These are phyloP conservation scores for Leptomonas pyrrhocoris DNA, from an alignment of 208 protist genomes.

Conservation along the genomic window DNA sequence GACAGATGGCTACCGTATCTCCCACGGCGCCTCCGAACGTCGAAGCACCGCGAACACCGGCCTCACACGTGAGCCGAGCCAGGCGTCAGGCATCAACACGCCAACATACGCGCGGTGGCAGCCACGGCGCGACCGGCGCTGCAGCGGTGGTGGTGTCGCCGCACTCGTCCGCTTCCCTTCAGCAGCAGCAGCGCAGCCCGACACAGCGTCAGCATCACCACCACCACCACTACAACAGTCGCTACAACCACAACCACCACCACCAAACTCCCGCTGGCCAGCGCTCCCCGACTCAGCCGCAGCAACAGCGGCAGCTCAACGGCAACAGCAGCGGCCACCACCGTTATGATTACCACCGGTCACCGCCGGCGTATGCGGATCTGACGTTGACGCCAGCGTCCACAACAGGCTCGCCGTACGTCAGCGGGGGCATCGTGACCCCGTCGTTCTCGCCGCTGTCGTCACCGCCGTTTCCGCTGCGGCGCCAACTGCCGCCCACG, in stretches of 20 bases:
- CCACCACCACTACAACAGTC: background rate
- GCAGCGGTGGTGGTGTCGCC: no score
- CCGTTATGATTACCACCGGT: background rate
- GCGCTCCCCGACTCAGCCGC: background rate
- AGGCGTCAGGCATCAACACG: no score
- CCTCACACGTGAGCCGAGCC: no score
- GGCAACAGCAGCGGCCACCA: background rate
- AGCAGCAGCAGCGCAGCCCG: background rate
- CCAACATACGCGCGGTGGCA: no score
- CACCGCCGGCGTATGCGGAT: background rate
- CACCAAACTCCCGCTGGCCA: background rate
- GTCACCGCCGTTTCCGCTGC: background rate
- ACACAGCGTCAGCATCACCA: background rate
- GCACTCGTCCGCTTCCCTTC: no score
- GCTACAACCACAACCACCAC: slow-evolving; percentile 13
- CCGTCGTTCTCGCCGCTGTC: background rate
- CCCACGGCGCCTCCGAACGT: background rate
- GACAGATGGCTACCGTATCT: background rate
- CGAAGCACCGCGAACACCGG: no score
- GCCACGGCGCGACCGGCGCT: no score
- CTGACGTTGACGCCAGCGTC: background rate
- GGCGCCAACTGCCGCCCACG: background rate
- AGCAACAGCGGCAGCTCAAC: background rate
- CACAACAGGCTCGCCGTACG: background rate
- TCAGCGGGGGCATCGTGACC: background rate